Evolutionary conservation across 202 grass and related monocot genomes (phyloP).

Genomic region (Setaria viridis): DNA sequence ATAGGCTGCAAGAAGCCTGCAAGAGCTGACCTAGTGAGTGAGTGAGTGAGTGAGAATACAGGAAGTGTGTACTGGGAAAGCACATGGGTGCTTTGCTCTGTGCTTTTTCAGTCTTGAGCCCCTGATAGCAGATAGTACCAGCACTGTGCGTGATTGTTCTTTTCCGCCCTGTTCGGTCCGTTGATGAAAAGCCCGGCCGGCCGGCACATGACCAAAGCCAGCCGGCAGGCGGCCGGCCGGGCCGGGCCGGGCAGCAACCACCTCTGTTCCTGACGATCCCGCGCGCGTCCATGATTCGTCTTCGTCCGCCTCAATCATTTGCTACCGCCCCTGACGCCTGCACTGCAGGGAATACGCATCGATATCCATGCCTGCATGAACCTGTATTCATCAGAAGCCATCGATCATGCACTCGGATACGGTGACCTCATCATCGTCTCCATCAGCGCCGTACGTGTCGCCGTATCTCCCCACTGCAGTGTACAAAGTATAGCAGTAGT

Average conservation of each 20-base stretch:
- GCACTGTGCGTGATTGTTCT: slow-evolving; percentile 43
- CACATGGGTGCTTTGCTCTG: slow-evolving; percentile 28
- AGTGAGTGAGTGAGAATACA: neutral
- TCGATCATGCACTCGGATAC: neutral
- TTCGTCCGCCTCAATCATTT: slow-evolving; percentile 44
- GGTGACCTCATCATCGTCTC: neutral
- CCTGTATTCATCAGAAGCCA: slow-evolving; percentile 17
- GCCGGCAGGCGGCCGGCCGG: no score
- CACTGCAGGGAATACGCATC: neutral
- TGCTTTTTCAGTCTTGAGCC: neutral
- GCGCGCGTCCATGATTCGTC: slow-evolving; percentile 16
- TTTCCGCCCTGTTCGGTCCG: slow-evolving; percentile 38
- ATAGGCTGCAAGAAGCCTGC: neutral
- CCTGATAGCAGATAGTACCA: slow-evolving; percentile 1
- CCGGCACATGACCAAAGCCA: slow-evolving; percentile 31
- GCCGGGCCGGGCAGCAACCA: slow-evolving; percentile 4
- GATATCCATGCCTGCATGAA: slow-evolving; percentile 14
- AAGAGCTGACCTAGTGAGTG: neutral
- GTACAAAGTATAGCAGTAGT: no score
- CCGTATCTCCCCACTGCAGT: neutral
- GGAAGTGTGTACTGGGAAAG: slow-evolving; percentile 4
- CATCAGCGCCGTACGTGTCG: neutral
- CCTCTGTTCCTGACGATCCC: slow-evolving; percentile 11
- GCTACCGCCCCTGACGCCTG: neutral
- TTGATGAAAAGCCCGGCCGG: slow-evolving; percentile 33